phyloP scores from a whole-genome alignment of 331 rosid genomes.

The Dryas integrifolia region DNA sequence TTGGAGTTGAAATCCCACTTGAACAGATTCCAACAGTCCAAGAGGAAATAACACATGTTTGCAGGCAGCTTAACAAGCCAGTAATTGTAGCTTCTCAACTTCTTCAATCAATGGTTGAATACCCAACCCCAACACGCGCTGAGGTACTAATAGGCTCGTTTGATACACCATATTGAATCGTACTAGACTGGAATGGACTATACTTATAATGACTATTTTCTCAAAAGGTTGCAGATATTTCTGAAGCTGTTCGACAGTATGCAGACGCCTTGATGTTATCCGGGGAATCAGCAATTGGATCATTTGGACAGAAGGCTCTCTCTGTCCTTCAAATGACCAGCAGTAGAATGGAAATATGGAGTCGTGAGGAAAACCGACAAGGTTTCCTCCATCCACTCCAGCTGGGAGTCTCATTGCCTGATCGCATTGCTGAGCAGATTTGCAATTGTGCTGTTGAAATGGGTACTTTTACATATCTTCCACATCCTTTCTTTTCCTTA shows the following conservation, averaged over 20 bases:
- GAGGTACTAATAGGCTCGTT: constrained; percentile 49
- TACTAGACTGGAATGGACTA: no score
- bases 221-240: constrained; percentile 87
- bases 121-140: constrained; percentile 93
- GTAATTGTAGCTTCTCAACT: constrained; percentile 95
- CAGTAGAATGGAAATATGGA: constrained; percentile 72
- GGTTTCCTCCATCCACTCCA: constrained; percentile 39
- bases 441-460: constrained; percentile 77
- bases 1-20: constrained; percentile 88
- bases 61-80: constrained; percentile 85
- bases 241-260: constrained; percentile 81
- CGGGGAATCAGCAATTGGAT: constrained; percentile 90
- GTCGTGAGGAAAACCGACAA: constrained; percentile 60
- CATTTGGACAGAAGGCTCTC: constrained; percentile 69
- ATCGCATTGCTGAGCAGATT: constrained; percentile 73
- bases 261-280: constrained; percentile 91
- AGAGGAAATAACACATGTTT: constrained; percentile 53
- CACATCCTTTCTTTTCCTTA: not conserved
- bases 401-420: constrained; percentile 66
- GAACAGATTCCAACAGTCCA: constrained; percentile 85
- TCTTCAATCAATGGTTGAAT: constrained; percentile 90
- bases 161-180: no score
- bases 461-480: constrained; percentile 47
- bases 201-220: constrained; percentile 16
- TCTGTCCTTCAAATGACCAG: constrained; percentile 70